Evolutionary conservation across 768 basidiomycete genomes (phyloP).

Genomic region (Suillus alpinus): DNA sequence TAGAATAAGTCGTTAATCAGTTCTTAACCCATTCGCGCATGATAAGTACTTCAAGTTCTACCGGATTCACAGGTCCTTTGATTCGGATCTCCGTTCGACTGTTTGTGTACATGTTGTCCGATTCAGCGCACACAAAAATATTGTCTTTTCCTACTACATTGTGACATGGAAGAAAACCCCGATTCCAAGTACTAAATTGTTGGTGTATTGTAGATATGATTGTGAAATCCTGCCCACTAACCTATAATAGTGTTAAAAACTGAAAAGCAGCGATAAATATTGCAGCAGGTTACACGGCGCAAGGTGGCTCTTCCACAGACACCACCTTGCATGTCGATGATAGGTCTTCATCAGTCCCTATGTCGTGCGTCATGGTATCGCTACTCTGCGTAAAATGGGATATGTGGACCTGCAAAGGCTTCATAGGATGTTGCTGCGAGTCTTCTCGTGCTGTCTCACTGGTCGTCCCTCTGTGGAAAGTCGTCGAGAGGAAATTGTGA

Average conservation of each 20-base stretch:
- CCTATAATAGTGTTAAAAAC: background rate
- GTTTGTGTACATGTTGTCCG: no score
- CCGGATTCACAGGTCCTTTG: background rate
- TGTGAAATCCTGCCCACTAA: background rate
- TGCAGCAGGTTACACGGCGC: background rate
- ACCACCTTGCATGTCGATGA: background rate
- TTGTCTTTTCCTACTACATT: background rate
- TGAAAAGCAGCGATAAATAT: background rate
- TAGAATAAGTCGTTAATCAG: no score
- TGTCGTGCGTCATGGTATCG: background rate
- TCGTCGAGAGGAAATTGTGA: background rate
- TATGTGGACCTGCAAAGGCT: slow-evolving; percentile 4
- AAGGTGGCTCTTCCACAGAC: background rate
- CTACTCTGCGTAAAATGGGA: background rate
- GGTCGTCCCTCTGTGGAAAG: background rate
- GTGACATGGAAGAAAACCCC: background rate
- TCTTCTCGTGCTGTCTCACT: no score
- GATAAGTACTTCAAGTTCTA: background rate
- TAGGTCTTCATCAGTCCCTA: background rate
- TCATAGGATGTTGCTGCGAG: background rate
- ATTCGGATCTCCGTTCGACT: background rate
- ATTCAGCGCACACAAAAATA: background rate
- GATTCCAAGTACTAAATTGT: background rate
- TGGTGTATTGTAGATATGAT: background rate
- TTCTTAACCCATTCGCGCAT: no score